A percentile compares a stretch with the other conserved stretches of the same genome.
Evolutionary conservation across 2,329 filamentous ascomycete species (phyloP).

Genomic region (Colletotrichum spinosum): DNA sequence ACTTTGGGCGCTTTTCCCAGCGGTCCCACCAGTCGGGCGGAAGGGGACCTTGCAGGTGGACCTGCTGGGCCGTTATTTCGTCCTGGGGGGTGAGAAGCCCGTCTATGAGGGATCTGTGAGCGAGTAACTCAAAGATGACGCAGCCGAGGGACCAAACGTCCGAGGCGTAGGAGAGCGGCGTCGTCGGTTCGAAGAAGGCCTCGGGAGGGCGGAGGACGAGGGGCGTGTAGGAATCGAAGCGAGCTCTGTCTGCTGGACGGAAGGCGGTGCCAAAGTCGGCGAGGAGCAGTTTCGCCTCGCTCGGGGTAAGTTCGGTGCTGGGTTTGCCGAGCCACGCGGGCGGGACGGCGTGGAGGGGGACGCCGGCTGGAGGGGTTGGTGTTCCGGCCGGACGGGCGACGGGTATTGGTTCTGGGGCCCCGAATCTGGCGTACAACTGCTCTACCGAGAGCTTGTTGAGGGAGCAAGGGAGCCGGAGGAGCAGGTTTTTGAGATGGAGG

Average conservation of each 20-base stretch:
- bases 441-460: conserved; percentile 41
- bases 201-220: conserved; percentile 49
- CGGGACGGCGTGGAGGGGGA: conserved; percentile 43
- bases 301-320: conserved; percentile 45
- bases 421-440: conserved; percentile 43
- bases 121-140: conserved; percentile 39
- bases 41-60: conserved; percentile 45
- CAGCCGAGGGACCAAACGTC: conserved; percentile 48
- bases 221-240: conserved; percentile 45
- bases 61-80: conserved; percentile 45
- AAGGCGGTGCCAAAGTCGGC: conserved; percentile 53
- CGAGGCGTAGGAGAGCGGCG: conserved; percentile 44
- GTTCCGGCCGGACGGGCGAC: conserved; percentile 5
- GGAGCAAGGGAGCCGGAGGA: conserved; percentile 41
- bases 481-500: conserved; percentile 49
- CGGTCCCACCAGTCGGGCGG: conserved; percentile 45
- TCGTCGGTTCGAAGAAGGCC: conserved; percentile 47
- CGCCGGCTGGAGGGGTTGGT: conserved; percentile 19
- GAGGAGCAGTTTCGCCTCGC: conserved; percentile 40
- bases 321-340: conserved; percentile 50
- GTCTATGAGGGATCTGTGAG: conserved; percentile 45
- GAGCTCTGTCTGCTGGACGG: conserved; percentile 38
- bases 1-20: conserved; percentile 40
- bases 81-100: conserved; percentile 43
- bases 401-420: conserved; percentile 40